phyloP scores from a whole-genome alignment of 306 rosid genomes.

The Purshia tridentata region DNA sequence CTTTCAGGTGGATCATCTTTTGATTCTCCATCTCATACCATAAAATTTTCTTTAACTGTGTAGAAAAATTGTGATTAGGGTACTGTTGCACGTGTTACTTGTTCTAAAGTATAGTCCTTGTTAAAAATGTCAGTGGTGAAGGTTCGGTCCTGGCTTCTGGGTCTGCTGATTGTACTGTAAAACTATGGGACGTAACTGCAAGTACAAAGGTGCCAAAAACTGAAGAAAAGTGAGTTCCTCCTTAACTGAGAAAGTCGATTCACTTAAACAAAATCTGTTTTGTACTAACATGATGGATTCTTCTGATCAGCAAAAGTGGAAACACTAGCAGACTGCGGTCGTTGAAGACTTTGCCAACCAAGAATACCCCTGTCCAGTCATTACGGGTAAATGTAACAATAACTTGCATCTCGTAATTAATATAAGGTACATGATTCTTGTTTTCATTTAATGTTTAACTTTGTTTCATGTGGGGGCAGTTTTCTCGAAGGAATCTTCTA shows the following conservation, averaged over 20 bases:
- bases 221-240: slow-evolving; percentile 70
- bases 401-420: neutral
- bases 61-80: neutral
- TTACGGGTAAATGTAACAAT: slow-evolving; percentile 51
- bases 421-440: neutral
- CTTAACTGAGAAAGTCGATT: neutral
- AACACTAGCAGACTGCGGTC: slow-evolving; percentile 73
- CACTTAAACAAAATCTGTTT: neutral
- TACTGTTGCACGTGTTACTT: neutral
- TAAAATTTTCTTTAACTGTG: neutral
- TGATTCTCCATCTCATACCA: neutral
- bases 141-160: slow-evolving; percentile 96
- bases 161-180: slow-evolving; percentile 94
- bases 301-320: slow-evolving; percentile 53
- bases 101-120: neutral
- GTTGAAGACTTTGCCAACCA: slow-evolving; percentile 77
- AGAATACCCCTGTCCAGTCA: slow-evolving; percentile 72
- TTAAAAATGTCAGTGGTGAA: slow-evolving; percentile 61
- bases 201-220: slow-evolving; percentile 68
- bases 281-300: slow-evolving; percentile 2
- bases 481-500: slow-evolving; percentile 95
- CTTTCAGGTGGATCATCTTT: slow-evolving; percentile 62
- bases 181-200: slow-evolving; percentile 83
- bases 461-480: slow-evolving; percentile 51
- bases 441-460: slow-evolving; percentile 16